Percentiles rank a stretch among this genome's conserved stretches.
These are phyloP conservation scores for Yamadazyma diospyri DNA, from an alignment of 1,139 yeast species.

Conservation along the genomic window DNA sequence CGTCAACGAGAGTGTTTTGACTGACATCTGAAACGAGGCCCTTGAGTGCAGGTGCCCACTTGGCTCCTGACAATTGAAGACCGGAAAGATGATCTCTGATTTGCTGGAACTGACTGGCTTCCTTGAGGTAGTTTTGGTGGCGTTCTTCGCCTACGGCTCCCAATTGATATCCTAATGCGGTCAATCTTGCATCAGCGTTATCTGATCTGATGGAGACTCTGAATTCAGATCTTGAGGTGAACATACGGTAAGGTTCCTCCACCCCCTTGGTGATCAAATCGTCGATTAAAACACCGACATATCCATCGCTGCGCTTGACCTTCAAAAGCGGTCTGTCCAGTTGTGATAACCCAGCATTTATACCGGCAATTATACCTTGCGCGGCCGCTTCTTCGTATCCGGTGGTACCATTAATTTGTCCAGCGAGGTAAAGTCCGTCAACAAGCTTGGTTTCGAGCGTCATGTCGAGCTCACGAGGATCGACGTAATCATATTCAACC, in stretches of 20 bases:
- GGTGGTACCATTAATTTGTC: constrained; percentile 98
- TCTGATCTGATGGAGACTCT: constrained; percentile 87
- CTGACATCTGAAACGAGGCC: constrained; percentile 46
- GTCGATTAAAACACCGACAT: constrained; percentile 88
- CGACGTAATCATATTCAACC: constrained; percentile 94
- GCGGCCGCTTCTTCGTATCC: constrained; percentile 99
- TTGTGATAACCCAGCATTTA: constrained; percentile 72
- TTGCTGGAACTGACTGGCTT: constrained; percentile 42
- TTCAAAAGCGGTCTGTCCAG: constrained; percentile 44
- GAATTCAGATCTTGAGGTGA: constrained; percentile 93
- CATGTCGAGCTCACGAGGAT: constrained; percentile 78
- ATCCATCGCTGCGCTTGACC: constrained; percentile 77
- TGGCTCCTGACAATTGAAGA: constrained; percentile 48
- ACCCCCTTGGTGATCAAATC: constrained; percentile 95
- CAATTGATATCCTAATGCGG: constrained; percentile 58
- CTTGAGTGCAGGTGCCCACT: constrained; percentile 57
- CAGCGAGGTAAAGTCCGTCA: constrained; percentile 81
- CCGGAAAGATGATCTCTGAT: constrained; percentile 45
- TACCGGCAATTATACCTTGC: constrained; percentile 94
- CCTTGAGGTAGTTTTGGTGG: constrained; percentile 47
- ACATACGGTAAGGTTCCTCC: constrained; percentile 97
- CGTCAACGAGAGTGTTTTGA: constrained; percentile 31
- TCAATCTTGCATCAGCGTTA: constrained; percentile 85
- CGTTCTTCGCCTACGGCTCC: constrained; percentile 71
- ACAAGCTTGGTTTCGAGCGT: constrained; percentile 83